These are phyloP conservation scores for Curvularia sp. DNA, from an alignment of 2,329 filamentous ascomycete species.

Conservation along the genomic window DNA sequence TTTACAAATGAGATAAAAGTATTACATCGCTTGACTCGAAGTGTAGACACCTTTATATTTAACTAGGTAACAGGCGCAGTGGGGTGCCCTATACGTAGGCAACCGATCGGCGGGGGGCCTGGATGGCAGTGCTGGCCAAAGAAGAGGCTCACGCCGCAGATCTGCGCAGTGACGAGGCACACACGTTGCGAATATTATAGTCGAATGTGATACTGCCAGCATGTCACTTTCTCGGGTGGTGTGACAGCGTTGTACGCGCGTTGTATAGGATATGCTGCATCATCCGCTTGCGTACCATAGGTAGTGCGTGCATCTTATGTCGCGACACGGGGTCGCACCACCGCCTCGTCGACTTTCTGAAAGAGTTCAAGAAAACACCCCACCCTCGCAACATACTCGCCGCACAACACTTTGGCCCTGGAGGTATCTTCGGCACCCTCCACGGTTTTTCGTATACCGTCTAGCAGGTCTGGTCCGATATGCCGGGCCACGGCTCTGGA, in stretches of 20 bases:
- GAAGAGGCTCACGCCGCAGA: constrained; percentile 7
- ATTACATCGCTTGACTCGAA: neutral
- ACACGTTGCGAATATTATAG: neutral
- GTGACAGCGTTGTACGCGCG: neutral
- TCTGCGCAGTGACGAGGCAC: neutral
- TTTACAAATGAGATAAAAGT: neutral
- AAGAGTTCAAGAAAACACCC: no score
- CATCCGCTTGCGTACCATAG: neutral
- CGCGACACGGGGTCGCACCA: no score
- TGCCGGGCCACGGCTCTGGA: no score
- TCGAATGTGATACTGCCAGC: neutral
- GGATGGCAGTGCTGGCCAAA: constrained; percentile 12
- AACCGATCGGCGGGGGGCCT: constrained; percentile 21
- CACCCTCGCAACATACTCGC: no score
- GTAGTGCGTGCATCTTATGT: no score
- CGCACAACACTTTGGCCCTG: no score
- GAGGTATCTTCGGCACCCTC: no score
- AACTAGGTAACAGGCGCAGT: neutral
- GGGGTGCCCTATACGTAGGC: neutral
- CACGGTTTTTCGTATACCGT: no score
- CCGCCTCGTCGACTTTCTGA: no score
- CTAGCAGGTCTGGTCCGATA: no score
- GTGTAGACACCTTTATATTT: neutral
- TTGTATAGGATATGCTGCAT: neutral
- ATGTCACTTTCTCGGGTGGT: neutral